Base-by-base conservation (phyloP, 176 grass and related monocot genomes). In the Juncus effusus region DNA sequence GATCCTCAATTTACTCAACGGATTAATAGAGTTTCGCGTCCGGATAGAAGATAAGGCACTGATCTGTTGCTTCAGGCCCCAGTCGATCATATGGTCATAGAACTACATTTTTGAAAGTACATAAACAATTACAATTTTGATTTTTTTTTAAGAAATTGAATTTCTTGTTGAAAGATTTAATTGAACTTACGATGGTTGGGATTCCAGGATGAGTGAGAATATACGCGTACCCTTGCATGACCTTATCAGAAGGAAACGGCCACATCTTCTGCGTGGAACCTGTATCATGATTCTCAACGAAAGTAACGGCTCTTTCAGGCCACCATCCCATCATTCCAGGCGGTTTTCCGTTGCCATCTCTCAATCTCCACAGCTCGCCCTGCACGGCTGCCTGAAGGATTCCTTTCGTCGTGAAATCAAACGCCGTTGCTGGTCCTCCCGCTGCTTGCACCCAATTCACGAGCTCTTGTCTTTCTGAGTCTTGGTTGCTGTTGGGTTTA, bases 341-440 rank as follows among this genome's bases (percentile, higher is more conserved):
- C 10, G 86, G 78, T 79, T 90, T 90, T 8, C 90, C 90, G 36
- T 55, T 11, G 36, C 16, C 38, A 2, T 95, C 90, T 2, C 72
- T 58, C 16, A 95, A 58, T 4, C 90, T 60, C 85, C 90, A 88
- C 36, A 95, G 79, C 75, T 88, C 90, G 4, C 79, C 90, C 59
- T 89, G 82, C 56, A 95, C 90, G 1, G 64, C 90, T 1, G 44
- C 82, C 80, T 89, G 85, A 13, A 89, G 77, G 13, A 95, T 38
- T 1, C 90, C 85, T 80, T 95, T 95, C 45, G 90, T 89, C 13
- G 85, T 42, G 85, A 95, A 95, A 56, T 95, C 90, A 67, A 95
- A 95, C 40, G 85, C 82, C 54, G 78, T 73, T 0, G 79, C 82
- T 1, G 73, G 82, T 1, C 16, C 73, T 0, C 79, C 90, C 0